Evolutionary conservation across 2,329 filamentous ascomycete genomes (phyloP).

Genomic region (Fusarium annulatum): DNA sequence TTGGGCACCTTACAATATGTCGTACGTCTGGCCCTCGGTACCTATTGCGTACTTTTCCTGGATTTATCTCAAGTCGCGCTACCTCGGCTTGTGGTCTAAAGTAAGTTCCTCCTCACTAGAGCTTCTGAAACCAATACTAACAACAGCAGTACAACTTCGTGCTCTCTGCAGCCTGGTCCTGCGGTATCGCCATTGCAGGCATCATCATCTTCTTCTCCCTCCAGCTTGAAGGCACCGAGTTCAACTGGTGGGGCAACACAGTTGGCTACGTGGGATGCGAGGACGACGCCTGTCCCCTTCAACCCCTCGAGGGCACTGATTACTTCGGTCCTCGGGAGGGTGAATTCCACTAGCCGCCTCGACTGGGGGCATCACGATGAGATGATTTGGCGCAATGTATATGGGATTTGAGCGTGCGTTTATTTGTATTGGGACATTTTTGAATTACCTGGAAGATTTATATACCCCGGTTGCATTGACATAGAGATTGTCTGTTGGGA

Average conservation of each 20-base stretch:
- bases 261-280: constrained; percentile 57
- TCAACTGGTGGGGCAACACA: constrained; percentile 63
- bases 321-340: constrained; percentile 56
- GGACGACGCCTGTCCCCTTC: constrained; percentile 53
- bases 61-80: constrained; percentile 62
- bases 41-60: constrained; percentile 64
- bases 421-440: constrained; percentile 39
- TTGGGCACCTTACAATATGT: constrained; percentile 63
- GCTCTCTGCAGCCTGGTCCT: constrained; percentile 62
- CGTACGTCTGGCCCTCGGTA: constrained; percentile 63
- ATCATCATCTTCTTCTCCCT: constrained; percentile 66
- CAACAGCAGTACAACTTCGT: constrained; percentile 62
- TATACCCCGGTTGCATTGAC: constrained; percentile 43
- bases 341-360: constrained; percentile 46
- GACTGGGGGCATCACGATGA: constrained; percentile 18
- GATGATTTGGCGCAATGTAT: constrained; percentile 40
- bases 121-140: background rate
- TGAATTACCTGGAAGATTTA: constrained; percentile 36
- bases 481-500: constrained; percentile 38
- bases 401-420: constrained; percentile 42
- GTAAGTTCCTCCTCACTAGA: constrained; percentile 41
- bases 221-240: constrained; percentile 55
- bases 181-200: constrained; percentile 61
- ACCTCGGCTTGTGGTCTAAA: constrained; percentile 64
- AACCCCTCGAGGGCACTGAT: constrained; percentile 49